These are phyloP conservation scores for Alternaria hordeiaustralica DNA, from an alignment of 2,329 filamentous ascomycete species.

Conservation along the genomic window DNA sequence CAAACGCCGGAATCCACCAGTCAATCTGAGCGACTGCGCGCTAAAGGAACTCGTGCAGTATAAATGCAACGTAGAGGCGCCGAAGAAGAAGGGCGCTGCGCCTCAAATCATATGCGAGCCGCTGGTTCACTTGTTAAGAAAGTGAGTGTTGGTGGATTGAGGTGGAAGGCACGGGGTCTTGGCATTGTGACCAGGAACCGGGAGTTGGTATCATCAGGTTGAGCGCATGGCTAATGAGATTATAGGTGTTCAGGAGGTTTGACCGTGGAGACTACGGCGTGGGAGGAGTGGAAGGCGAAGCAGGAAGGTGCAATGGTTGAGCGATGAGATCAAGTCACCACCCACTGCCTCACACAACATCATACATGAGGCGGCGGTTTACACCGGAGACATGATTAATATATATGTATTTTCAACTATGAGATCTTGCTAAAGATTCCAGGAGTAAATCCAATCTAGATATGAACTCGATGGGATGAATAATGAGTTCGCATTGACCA, in stretches of 20 bases:
- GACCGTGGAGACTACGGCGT: slow-evolving; percentile 67
- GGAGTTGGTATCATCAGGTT: neutral
- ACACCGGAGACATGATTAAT: neutral
- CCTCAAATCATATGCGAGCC: slow-evolving; percentile 61
- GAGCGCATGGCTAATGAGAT: neutral
- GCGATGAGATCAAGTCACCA: neutral
- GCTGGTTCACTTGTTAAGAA: slow-evolving; percentile 64
- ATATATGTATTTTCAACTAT: neutral
- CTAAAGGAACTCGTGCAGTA: slow-evolving; percentile 68
- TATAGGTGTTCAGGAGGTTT: slow-evolving; percentile 60
- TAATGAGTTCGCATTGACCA: neutral
- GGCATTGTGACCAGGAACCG: slow-evolving; percentile 3
- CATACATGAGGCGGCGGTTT: neutral
- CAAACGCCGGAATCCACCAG: slow-evolving; percentile 60
- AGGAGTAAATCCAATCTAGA: neutral
- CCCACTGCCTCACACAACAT: neutral
- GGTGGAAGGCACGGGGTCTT: slow-evolving; percentile 2
- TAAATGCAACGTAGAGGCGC: slow-evolving; percentile 61
- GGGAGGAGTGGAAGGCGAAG: slow-evolving; percentile 57
- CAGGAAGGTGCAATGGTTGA: slow-evolving; percentile 14
- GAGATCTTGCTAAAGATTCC: neutral
- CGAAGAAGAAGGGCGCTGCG: slow-evolving; percentile 42
- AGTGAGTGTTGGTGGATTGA: slow-evolving; percentile 52
- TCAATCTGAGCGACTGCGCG: slow-evolving; percentile 62
- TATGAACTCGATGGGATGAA: slow-evolving; percentile 3